Conservation (phyloP, 768 basidiomycete genomes). For the Russula emetica region DNA sequence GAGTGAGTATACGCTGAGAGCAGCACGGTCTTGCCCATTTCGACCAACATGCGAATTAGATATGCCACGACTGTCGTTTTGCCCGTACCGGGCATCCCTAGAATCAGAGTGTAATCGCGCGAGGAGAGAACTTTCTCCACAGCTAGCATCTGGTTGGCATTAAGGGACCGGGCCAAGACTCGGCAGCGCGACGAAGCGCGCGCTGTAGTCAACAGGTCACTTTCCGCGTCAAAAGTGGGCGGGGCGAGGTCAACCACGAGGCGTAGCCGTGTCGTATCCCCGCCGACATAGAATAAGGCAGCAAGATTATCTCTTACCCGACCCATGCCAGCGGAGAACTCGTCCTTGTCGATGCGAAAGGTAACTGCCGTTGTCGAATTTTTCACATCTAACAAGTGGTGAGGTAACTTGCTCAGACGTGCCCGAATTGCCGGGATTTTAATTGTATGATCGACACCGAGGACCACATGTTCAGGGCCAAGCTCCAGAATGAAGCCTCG, state of each 20-base stretch:
- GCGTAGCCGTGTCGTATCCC: constrained; percentile 59
- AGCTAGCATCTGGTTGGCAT: constrained; percentile 67
- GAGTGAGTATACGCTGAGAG: constrained; percentile 95
- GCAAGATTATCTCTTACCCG: constrained; percentile 89
- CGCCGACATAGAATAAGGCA: constrained; percentile 76
- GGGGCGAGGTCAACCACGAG: constrained; percentile 77
- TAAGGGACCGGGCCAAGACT: constrained; percentile 41
- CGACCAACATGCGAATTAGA: constrained; percentile 75
- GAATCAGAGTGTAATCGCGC: constrained; percentile 83
- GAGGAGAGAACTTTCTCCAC: constrained; percentile 72
- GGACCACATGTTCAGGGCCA: constrained; percentile 52
- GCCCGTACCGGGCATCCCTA: constrained; percentile 98
- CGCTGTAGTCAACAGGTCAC: constrained; percentile 25
- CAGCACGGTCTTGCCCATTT: constrained; percentile 79
- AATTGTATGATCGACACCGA: constrained; percentile 84
- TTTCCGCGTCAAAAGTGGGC: constrained; percentile 54
- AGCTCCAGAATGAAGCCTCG: constrained; percentile 81
- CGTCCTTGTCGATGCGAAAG: constrained; percentile 94
- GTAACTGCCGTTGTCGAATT: constrained; percentile 33
- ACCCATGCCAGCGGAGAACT: constrained; percentile 80
- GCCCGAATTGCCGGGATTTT: constrained; percentile 46
- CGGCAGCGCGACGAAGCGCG: constrained; percentile 21
- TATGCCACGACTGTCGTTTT: constrained; percentile 95
- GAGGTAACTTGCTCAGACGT: constrained; percentile 35
- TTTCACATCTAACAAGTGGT: constrained; percentile 28